Base-by-base conservation (phyloP, 2,329 filamentous ascomycete species). In the Beauveria asiatica region DNA sequence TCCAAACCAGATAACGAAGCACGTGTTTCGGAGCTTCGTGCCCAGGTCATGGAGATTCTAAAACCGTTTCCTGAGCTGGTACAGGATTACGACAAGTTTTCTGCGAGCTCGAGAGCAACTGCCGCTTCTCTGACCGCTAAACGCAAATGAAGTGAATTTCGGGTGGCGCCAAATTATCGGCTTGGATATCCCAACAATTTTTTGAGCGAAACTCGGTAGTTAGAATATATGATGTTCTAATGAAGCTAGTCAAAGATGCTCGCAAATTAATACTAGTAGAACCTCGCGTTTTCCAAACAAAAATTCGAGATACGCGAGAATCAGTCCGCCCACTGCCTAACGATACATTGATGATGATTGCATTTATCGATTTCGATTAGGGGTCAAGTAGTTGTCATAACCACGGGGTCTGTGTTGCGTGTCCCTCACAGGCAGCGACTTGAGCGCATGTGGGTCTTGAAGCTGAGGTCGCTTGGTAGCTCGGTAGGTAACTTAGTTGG, bases 51-150 rank as follows among this genome's bases (percentile, higher is more conserved):
- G 27, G 64, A 65, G 23, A 64, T 64, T 51, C 51, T 71, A 16
- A 62, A 67, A 19, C 68, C 67, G 6, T 70, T 67, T 49, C 69
- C 69, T 5, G 65, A 67, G 7, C 63, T 71, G 55, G 63, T 61
- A 19, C 63, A 64, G 17, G 70, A 70, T 52, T 70, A 70, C 61
- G 69, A 70, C 33, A 63, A 61, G 17, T 67, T 70, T 30, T 50
- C 61, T 7, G 56, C 60, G 3, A 54, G 55, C 23, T 44, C 50
- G 17, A 55, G 60, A 27, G 39, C 54, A 41, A 57, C 54, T n/a
- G 54, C 54, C 8, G 45, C 54, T 27, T 27, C 21, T 19, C 13
- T 57, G 21, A 45, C 44, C 13, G 45, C 7, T 10, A 27, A 33
- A 42, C 39, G 33, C 17, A 49, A 41, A 30, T 57, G 42, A 41